phyloP scores from a whole-genome alignment of 805 yeast species.

The Candida chauliodis region DNA sequence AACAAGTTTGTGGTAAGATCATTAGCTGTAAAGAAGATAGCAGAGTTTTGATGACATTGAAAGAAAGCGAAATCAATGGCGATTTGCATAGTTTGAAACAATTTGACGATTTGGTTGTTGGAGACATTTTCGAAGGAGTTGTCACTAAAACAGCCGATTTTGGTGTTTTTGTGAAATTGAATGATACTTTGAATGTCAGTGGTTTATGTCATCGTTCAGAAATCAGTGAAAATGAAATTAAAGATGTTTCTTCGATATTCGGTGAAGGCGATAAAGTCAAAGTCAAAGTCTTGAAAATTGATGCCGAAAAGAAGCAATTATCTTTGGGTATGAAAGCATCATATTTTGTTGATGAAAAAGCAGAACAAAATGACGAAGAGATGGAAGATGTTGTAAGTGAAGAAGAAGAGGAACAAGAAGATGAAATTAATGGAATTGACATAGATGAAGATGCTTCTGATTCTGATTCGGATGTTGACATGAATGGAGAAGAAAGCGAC shows the following conservation, averaged over 20 bases:
- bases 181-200: conserved; percentile 66
- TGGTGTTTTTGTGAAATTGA: conserved; percentile 86
- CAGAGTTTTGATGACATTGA: conserved; percentile 71
- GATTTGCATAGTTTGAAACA: conserved; percentile 53
- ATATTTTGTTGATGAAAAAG: conserved; percentile 51
- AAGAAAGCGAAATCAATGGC: conserved; percentile 77
- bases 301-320: conserved; percentile 64
- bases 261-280: conserved; percentile 89
- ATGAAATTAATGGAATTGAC: no score
- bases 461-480: conserved; percentile 17
- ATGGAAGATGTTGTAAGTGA: conserved; percentile 23
- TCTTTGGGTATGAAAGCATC: conserved; percentile 95
- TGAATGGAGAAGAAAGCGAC: conserved; percentile 23
- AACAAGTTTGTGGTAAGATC: conserved; percentile 72
- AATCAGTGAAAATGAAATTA: conserved; percentile 66
- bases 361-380: conserved; percentile 23
- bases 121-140: conserved; percentile 72
- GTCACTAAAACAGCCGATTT: conserved; percentile 76
- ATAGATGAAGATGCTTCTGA: conserved; percentile 19
- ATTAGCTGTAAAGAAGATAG: conserved; percentile 58
- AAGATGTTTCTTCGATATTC: conserved; percentile 62
- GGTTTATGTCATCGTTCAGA: conserved; percentile 88
- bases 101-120: conserved; percentile 66
- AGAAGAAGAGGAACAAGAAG: conserved; percentile 18
- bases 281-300: conserved; percentile 68